Evolutionary conservation across 2,329 filamentous ascomycete genomes (phyloP), one percentile per base, ranked within the genome.

Genomic region (Leptographium wingfieldii): DNA sequence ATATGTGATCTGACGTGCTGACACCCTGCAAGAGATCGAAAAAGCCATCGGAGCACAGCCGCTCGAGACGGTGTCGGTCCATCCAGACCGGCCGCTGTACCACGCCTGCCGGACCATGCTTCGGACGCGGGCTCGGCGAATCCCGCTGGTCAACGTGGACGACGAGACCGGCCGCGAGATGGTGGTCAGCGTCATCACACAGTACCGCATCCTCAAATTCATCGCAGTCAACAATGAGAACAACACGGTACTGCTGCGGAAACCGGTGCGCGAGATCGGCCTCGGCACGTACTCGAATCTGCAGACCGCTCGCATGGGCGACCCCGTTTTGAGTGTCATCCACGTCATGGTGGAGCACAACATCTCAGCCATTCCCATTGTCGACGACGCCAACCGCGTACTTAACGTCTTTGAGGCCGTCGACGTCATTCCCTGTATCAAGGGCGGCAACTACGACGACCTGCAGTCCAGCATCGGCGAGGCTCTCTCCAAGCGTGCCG

Each of bases 201-300:
- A 99, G 73, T 99, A 99, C 73, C 88, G 95, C 61, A 97, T 99
- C 67, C 82, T 99, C 65, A 99, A 99, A 72, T 99, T 99, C 72
- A 95, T 99, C 63, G 92, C 94, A 12, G 92, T 99, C 73, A 99
- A 99, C 73, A 83, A 82, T 67, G 83, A 86, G 68, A 85, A 86
- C 67, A 88, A 95, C 70, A 96, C 92, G 5, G 87, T 95, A 67
- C 82, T 91, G 69, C 76, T 99, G 63, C 89, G 90, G 70, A 96
- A 95, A 74, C 86, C 90, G 11, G 79, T 99, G 60, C 83, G 84
- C 62, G 91, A 96, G 63, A 82, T 97, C 59, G 83, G 84, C 31
- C 79, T 99, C 10, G 95, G 94, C 57, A 92, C 90, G 1, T 97
- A 96, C 71, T 76, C 80, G 27, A 81, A 90, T 65, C 76, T 99